Percentiles rank a stretch among this genome's conserved stretches.
These are phyloP conservation scores for Taiozyma sp. DNA, from an alignment of 1,139 yeast genomes.

Conservation along the genomic window DNA sequence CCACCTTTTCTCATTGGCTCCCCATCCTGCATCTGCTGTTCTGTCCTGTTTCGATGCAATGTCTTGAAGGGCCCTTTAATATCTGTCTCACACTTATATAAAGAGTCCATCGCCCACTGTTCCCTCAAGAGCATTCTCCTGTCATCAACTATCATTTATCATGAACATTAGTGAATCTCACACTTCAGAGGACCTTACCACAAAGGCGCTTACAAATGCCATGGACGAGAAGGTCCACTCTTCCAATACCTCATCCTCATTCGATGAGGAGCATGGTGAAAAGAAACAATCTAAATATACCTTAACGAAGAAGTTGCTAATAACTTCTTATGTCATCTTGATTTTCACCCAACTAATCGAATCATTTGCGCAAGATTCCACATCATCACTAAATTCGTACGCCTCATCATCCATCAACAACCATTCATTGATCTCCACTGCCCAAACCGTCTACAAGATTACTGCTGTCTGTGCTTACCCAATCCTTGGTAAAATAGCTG, in stretches of 20 bases:
- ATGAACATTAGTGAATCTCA: background rate
- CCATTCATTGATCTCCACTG: slow-evolving; percentile 34
- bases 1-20: background rate
- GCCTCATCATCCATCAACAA: slow-evolving; percentile 35
- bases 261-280: background rate
- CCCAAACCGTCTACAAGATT: slow-evolving; percentile 35
- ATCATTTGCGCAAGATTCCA: slow-evolving; percentile 24
- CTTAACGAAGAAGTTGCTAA: slow-evolving; percentile 17
- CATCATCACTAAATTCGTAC: slow-evolving; percentile 24
- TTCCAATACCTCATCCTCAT: background rate
- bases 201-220: background rate
- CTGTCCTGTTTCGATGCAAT: background rate
- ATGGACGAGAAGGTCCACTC: background rate
- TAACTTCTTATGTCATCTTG: slow-evolving; percentile 22
- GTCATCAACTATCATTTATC: background rate
- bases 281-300: background rate
- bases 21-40: background rate
- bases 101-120: background rate
- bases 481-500: slow-evolving; percentile 35
- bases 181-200: background rate
- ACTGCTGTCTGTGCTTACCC: slow-evolving; percentile 35
- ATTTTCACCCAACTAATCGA: slow-evolving; percentile 26
- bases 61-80: background rate
- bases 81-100: background rate
- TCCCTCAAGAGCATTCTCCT: background rate